Evolutionary conservation across 129 eudicot species (phyloP).

Genomic region (Arctium lappa): DNA sequence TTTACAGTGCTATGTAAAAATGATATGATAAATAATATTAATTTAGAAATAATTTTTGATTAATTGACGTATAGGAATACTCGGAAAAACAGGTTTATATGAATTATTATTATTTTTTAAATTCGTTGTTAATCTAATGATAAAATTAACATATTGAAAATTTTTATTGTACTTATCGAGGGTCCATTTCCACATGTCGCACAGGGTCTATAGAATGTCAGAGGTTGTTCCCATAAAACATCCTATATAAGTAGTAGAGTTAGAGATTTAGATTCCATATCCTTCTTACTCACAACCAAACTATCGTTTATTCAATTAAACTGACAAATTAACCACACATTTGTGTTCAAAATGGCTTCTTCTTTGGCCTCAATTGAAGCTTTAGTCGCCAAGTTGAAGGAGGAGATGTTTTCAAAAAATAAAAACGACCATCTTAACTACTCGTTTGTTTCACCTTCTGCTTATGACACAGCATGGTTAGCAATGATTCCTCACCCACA

Average conservation of each 20-base stretch:
- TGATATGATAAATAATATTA: no score
- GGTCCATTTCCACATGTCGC: no score
- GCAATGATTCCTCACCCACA: conserved; percentile 45
- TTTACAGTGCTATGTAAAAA: no score
- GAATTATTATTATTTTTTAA: no score
- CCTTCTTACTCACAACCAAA: not conserved
- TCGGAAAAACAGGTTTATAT: no score
- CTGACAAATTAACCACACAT: not conserved
- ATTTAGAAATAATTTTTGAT: no score
- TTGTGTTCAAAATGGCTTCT: not conserved
- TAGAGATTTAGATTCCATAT: not conserved
- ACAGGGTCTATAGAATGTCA: no score
- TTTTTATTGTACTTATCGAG: no score
- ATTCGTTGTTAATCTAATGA: no score
- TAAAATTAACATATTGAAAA: no score
- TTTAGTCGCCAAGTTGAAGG: conserved; percentile 36
- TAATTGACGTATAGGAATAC: no score
- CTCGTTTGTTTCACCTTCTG: conserved; percentile 43
- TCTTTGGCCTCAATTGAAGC: conserved; percentile 35
- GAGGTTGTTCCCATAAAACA: not conserved
- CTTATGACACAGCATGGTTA: conserved; percentile 68
- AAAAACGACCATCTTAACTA: not conserved
- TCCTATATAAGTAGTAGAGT: not conserved
- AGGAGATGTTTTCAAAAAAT: conserved; percentile 25
- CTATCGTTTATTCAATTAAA: not conserved